Evolutionary conservation across 768 basidiomycete genomes (phyloP).

Genomic region (Leccinum pellstonianum): DNA sequence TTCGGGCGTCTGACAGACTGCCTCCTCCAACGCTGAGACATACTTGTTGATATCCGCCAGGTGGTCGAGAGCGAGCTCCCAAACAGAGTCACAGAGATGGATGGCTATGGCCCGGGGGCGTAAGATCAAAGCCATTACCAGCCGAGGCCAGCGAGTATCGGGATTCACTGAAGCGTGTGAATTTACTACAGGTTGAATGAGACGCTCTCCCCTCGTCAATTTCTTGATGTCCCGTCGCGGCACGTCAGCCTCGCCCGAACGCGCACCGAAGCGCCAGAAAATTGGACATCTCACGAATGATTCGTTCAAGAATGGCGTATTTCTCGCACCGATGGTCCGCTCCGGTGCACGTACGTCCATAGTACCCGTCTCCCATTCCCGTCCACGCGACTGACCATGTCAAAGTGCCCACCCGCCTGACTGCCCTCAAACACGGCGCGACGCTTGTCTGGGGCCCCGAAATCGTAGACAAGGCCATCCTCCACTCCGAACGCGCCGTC

Average conservation of each 20-base stretch:
- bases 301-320: slow-evolving; percentile 85
- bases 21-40: too few species aligned
- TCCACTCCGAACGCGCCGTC: slow-evolving; percentile 78
- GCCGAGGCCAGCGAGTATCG: too few species aligned
- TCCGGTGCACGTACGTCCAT: slow-evolving; percentile 75
- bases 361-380: background rate
- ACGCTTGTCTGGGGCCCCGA: slow-evolving; percentile 96
- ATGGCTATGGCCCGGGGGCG: too few species aligned
- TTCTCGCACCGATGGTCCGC: slow-evolving; percentile 98
- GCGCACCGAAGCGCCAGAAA: slow-evolving; percentile 51
- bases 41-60: too few species aligned
- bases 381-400: slow-evolving; percentile 7
- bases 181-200: background rate
- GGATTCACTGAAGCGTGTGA: background rate
- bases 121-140: too few species aligned
- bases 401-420: slow-evolving; percentile 80
- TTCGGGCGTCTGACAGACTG: too few species aligned
- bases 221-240: slow-evolving; percentile 49
- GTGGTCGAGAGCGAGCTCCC: too few species aligned
- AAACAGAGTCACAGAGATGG: too few species aligned
- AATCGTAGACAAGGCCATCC: slow-evolving; percentile 92
- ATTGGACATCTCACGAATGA: slow-evolving; percentile 60
- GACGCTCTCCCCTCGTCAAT: background rate
- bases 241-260: slow-evolving; percentile 39
- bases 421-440: slow-evolving; percentile 90